Percentiles rank a stretch among this genome's conserved stretches.
Evolutionary conservation across 129 eudicot species (phyloP).

Genomic region (Escallonia rubra): DNA sequence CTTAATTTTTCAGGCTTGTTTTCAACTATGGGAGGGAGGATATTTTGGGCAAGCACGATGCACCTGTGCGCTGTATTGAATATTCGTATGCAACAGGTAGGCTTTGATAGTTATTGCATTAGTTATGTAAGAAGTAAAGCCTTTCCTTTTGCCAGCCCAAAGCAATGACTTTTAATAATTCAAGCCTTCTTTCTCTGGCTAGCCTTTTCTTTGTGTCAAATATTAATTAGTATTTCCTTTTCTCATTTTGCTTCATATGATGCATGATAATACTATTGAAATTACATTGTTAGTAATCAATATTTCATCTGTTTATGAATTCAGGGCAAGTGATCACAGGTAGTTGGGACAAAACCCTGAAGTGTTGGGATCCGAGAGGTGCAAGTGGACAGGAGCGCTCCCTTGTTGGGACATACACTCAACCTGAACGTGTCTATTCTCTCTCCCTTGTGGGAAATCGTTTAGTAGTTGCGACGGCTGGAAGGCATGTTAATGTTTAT

Average conservation of each 20-base stretch:
- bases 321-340: slow-evolving; percentile 92
- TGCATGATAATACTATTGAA: too few species aligned
- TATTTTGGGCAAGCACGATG: slow-evolving; percentile 81
- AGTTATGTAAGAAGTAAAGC: too few species aligned
- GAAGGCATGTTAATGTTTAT: slow-evolving; percentile 92
- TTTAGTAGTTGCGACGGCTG: slow-evolving; percentile 93
- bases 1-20: slow-evolving; percentile 55
- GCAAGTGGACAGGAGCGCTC: slow-evolving; percentile 79
- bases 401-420: slow-evolving; percentile 84
- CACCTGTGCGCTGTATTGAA: slow-evolving; percentile 89
- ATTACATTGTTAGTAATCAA: too few species aligned
- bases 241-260: too few species aligned
- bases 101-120: neutral
- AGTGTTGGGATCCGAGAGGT: slow-evolving; percentile 99
- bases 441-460: slow-evolving; percentile 84
- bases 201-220: too few species aligned
- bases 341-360: slow-evolving; percentile 94
- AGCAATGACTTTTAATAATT: too few species aligned
- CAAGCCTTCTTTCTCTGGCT: too few species aligned
- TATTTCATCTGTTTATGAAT: neutral
- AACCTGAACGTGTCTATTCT: slow-evolving; percentile 97
- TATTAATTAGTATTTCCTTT: too few species aligned
- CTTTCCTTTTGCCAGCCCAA: too few species aligned
- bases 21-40: slow-evolving; percentile 79
- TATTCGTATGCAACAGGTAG: slow-evolving; percentile 88